phyloP scores from a whole-genome alignment of 2,329 filamentous ascomycete species.

The Sporothrix brunneoviolacea region DNA sequence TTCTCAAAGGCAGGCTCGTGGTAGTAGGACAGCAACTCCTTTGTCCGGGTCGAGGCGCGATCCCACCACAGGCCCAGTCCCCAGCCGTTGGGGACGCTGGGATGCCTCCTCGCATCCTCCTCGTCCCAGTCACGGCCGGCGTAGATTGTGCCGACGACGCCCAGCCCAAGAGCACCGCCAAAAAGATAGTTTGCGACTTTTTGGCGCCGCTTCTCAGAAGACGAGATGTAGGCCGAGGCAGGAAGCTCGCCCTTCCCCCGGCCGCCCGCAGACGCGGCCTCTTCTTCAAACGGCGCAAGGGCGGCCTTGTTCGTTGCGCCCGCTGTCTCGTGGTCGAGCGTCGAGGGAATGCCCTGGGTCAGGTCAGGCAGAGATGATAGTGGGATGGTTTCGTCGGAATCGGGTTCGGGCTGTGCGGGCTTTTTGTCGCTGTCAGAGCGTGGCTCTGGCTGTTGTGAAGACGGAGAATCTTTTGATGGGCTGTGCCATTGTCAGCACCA shows the following conservation, averaged over 20 bases:
- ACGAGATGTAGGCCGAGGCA: slow-evolving; percentile 81
- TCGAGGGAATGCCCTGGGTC: slow-evolving; percentile 91
- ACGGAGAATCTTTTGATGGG: too few relatives aligned
- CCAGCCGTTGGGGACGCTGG: slow-evolving; percentile 76
- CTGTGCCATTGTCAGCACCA: too few relatives aligned
- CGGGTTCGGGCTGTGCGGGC: slow-evolving; percentile 5
- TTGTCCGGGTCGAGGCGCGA: slow-evolving; percentile 67
- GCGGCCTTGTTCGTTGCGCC: slow-evolving; percentile 34
- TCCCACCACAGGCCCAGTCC: slow-evolving; percentile 68
- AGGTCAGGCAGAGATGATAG: slow-evolving; percentile 76
- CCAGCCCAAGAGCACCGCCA: slow-evolving; percentile 48
- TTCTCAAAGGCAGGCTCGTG: slow-evolving; percentile 93
- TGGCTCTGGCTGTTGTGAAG: neutral
- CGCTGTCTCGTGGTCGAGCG: slow-evolving; percentile 68
- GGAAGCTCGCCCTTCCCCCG: slow-evolving; percentile 60
- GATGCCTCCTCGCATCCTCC: slow-evolving; percentile 61
- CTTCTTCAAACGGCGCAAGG: slow-evolving; percentile 30
- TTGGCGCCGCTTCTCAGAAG: slow-evolving; percentile 74
- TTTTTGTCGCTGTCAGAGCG: neutral
- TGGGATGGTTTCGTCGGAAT: slow-evolving; percentile 34
- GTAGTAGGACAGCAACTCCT: slow-evolving; percentile 80
- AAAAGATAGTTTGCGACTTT: slow-evolving; percentile 72
- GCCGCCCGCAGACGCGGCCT: slow-evolving; percentile 29
- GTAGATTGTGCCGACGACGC: slow-evolving; percentile 58
- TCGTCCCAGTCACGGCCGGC: slow-evolving; percentile 84